Conservation (phyloP, 2,329 filamentous ascomycete species). For the Capronia coronata region DNA sequence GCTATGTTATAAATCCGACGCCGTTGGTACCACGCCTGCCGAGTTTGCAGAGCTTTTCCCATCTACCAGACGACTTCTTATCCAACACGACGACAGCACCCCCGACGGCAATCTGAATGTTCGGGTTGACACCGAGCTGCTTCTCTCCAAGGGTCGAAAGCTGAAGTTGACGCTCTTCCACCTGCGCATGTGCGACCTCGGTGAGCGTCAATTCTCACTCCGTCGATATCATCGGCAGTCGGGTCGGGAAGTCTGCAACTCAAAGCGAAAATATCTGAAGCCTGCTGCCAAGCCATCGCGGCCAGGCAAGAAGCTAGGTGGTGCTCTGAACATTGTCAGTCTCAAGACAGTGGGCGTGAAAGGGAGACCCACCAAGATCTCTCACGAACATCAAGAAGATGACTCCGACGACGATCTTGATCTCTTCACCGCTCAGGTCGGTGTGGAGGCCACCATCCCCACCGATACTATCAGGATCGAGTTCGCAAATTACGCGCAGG, state of each 20-base stretch:
- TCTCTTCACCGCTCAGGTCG: conserved; percentile 17
- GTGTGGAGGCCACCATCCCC: conserved; percentile 34
- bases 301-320: conserved; percentile 46
- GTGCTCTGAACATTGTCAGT: conserved; percentile 50
- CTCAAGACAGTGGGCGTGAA: conserved; percentile 47
- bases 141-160: conserved; percentile 50
- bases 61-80: conserved; percentile 69
- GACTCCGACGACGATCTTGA: conserved; percentile 28
- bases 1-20: conserved; percentile 52
- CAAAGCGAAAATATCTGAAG: conserved; percentile 63
- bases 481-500: conserved; percentile 94
- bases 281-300: conserved; percentile 13
- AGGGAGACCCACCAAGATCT: conserved; percentile 51
- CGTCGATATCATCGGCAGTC: conserved; percentile 88
- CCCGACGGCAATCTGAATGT: conserved; percentile 95
- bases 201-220: conserved; percentile 78
- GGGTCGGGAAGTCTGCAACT: conserved; percentile 85
- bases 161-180: conserved; percentile 78
- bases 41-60: conserved; percentile 84
- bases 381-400: conserved; percentile 47
- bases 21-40: conserved; percentile 69
- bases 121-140: conserved; percentile 71
- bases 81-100: conserved; percentile 85
- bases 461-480: conserved; percentile 82
- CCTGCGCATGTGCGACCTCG: conserved; percentile 86